A percentile compares a stretch with the other conserved stretches of the same genome.
These are phyloP conservation scores for Pythium scleroteichum DNA, from an alignment of 352 stramenopile genomes.

Conservation along the genomic window DNA sequence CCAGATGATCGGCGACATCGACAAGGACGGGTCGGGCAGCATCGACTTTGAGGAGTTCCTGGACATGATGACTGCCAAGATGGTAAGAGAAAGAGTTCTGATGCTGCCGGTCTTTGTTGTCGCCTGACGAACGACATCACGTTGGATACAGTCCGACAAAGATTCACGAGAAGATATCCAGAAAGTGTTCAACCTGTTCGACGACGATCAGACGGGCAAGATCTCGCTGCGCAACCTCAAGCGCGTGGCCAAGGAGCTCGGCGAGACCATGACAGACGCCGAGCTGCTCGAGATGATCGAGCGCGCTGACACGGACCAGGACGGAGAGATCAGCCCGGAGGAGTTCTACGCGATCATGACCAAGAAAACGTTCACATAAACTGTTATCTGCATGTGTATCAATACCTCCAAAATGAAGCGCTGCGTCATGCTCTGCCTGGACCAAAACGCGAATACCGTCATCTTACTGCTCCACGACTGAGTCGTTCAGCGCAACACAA, in stretches of 20 bases:
- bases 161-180: conserved; percentile 96
- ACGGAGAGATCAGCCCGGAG: conserved; percentile 96
- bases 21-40: conserved; percentile 94
- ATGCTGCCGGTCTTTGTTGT: not conserved
- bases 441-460: too few relatives aligned
- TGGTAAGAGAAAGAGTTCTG: conserved; percentile 42
- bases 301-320: conserved; percentile 93
- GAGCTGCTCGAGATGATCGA: conserved; percentile 99
- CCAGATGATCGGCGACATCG: conserved; percentile 97
- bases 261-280: conserved; percentile 98
- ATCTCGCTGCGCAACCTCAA: conserved; percentile 98
- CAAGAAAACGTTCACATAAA: conserved; percentile 91
- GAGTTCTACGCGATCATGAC: conserved; percentile 99
- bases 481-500: conserved; percentile 87
- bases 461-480: conserved; percentile 39
- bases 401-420: conserved; percentile 10
- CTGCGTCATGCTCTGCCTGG: not conserved
- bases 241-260: conserved; percentile 97
- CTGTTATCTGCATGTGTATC: conserved; percentile 24
- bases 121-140: not conserved
- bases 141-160: conserved; percentile 83
- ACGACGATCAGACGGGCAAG: conserved; percentile 97
- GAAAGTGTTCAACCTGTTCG: conserved; percentile 96
- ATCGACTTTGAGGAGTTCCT: conserved; percentile 98
- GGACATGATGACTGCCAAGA: conserved; percentile 97